Conservation (phyloP, 768 basidiomycete genomes). For the Tephrocybe sp. region DNA sequence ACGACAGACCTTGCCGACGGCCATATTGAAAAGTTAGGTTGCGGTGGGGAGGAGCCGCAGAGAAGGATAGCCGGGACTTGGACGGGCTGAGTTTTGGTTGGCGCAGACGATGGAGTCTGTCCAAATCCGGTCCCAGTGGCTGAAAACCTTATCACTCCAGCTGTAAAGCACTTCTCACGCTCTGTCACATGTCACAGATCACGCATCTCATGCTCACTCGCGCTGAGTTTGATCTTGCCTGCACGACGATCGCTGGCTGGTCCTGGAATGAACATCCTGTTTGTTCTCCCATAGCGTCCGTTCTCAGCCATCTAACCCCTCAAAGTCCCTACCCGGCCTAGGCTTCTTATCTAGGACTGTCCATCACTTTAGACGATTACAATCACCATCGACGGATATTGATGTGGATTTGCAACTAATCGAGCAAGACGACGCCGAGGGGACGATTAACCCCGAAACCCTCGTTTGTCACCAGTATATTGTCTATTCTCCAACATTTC, state of each 20-base stretch:
- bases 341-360: constrained; percentile 47
- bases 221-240: constrained; percentile 56
- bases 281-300: constrained; percentile 23
- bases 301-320: constrained; percentile 4
- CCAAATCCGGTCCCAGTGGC: constrained; percentile 40
- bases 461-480: constrained; percentile 62
- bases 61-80: constrained; percentile 42
- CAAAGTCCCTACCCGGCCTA: constrained; percentile 32
- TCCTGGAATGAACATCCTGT: constrained; percentile 59
- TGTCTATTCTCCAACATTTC: constrained; percentile 75
- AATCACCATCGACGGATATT: constrained; percentile 9
- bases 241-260: constrained; percentile 52
- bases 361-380: constrained; percentile 19
- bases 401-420: constrained; percentile 19
- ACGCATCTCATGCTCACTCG: constrained; percentile 51
- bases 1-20: constrained; percentile 78
- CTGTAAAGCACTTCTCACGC: constrained; percentile 52
- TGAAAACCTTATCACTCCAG: constrained; percentile 56
- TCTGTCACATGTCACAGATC: constrained; percentile 27
- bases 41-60: constrained; percentile 38
- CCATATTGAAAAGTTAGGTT: constrained; percentile 57
- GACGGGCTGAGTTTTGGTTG: constrained; percentile 45
- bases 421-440: constrained; percentile 38
- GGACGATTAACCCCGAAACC: constrained; percentile 22
- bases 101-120: constrained; percentile 23